A percentile compares a stretch with the other conserved stretches of the same genome.
Evolutionary conservation across 345 rosid species (phyloP).

Genomic region (Eucalyptus guilfoylei): DNA sequence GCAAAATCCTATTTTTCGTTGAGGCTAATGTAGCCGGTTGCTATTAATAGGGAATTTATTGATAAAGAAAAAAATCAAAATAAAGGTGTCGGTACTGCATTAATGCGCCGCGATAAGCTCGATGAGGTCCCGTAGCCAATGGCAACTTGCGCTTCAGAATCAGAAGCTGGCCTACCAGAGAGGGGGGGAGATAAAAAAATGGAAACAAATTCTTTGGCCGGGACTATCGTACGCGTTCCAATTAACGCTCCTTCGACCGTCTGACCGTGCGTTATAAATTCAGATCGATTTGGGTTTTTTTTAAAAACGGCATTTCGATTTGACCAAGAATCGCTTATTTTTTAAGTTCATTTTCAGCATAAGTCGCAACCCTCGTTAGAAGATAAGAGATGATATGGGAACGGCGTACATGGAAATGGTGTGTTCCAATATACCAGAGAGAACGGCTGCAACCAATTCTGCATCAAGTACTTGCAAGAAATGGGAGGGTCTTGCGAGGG

Average conservation of each 20-base stretch:
- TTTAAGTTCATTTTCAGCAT: background rate
- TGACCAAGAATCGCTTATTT: background rate
- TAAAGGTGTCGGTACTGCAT: background rate
- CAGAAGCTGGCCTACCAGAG: background rate
- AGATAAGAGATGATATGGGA: background rate
- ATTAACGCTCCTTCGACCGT: no score
- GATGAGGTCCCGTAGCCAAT: background rate
- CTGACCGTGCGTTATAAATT: background rate
- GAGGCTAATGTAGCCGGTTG: background rate
- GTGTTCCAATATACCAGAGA: fast-evolving
- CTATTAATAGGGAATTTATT: background rate
- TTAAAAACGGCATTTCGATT: background rate
- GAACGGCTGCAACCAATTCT: background rate
- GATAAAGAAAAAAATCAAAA: background rate
- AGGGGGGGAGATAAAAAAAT: no score
- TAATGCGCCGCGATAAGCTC: background rate
- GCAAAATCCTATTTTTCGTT: background rate
- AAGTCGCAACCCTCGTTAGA: background rate
- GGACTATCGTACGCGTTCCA: no score
- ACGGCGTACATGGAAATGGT: fast-evolving
- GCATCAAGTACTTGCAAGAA: background rate
- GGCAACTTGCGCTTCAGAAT: background rate
- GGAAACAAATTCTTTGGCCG: no score
- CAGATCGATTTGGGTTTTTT: background rate
- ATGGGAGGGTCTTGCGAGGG: background rate